Conservation (phyloP, 768 basidiomycete species). For the Galerina marginata region DNA sequence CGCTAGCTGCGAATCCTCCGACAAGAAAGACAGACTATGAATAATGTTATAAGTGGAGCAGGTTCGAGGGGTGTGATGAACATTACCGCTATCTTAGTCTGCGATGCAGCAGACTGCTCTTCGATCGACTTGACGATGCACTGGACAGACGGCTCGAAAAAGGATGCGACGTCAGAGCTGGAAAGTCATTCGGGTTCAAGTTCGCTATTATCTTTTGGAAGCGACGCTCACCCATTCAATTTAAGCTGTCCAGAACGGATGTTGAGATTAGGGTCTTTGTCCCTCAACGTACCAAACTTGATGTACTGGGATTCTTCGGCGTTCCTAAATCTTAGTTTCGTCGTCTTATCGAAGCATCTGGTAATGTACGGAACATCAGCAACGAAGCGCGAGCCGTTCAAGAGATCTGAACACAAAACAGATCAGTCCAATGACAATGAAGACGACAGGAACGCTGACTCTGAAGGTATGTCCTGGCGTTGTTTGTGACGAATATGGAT, state of each 20-base stretch:
- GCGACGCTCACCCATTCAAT: slow-evolving; percentile 36
- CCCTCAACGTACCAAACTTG: slow-evolving; percentile 47
- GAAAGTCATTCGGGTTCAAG: neutral
- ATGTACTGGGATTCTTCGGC: slow-evolving; percentile 46
- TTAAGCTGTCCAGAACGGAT: slow-evolving; percentile 54
- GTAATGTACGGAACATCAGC: slow-evolving; percentile 46
- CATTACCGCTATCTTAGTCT: slow-evolving; percentile 36
- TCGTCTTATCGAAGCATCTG: slow-evolving; percentile 48
- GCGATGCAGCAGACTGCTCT: slow-evolving; percentile 25
- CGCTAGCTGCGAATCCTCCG: slow-evolving; percentile 59
- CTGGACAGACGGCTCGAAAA: slow-evolving; percentile 39
- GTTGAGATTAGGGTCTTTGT: slow-evolving; percentile 42
- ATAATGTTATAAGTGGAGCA: neutral
- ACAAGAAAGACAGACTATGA: slow-evolving; percentile 50
- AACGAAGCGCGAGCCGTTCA: slow-evolving; percentile 43
- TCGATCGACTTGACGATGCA: slow-evolving; percentile 34
- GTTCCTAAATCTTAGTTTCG: slow-evolving; percentile 48
- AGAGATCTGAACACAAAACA: slow-evolving; percentile 32
- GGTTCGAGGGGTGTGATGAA: neutral
- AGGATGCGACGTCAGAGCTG: slow-evolving; percentile 34
- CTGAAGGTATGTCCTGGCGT: slow-evolving; percentile 42
- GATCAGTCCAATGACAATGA: neutral
- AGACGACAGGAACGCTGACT: slow-evolving; percentile 28
- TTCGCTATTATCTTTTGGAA: neutral
- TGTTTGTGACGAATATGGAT: slow-evolving; percentile 52